phyloP scores from a whole-genome alignment of 2,329 filamentous ascomycete genomes.

The Fonsecaea erecta region DNA sequence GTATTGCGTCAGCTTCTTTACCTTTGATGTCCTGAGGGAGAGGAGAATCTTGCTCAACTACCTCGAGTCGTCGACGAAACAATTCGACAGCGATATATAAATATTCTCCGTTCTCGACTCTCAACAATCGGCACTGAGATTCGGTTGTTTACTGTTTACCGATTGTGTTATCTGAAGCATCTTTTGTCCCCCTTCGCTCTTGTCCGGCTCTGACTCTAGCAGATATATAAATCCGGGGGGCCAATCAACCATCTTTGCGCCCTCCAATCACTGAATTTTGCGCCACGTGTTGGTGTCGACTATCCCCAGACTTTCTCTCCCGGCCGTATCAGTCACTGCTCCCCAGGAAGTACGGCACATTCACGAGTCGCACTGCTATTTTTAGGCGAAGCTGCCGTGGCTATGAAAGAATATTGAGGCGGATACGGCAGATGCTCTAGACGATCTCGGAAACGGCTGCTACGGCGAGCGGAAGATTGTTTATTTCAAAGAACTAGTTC shows the following conservation, averaged over 20 bases:
- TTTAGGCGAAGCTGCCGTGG: neutral
- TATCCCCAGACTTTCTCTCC: neutral
- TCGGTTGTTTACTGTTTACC: neutral
- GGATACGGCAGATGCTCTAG: neutral
- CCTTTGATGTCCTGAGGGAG: neutral
- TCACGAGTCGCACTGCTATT: neutral
- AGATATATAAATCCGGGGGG: neutral
- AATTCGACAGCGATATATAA: too few relatives aligned
- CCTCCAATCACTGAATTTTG: slow-evolving; percentile 1
- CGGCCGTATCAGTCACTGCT: neutral
- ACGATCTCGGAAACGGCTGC: neutral
- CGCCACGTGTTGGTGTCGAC: neutral
- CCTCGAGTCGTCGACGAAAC: neutral
- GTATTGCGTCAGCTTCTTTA: neutral
- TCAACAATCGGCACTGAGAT: neutral
- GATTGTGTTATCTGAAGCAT: neutral
- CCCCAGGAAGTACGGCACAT: neutral
- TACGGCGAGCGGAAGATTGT: neutral
- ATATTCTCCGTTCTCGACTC: neutral
- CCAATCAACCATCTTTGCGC: slow-evolving; percentile 23
- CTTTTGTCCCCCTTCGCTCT: slow-evolving; percentile 9
- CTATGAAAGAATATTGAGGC: neutral
- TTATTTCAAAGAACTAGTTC: neutral
- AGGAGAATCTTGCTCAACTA: neutral
- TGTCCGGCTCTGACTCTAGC: slow-evolving; percentile 3